These are phyloP conservation scores for Boeremia exigua DNA, from an alignment of 2,329 filamentous ascomycete genomes.

Conservation along the genomic window DNA sequence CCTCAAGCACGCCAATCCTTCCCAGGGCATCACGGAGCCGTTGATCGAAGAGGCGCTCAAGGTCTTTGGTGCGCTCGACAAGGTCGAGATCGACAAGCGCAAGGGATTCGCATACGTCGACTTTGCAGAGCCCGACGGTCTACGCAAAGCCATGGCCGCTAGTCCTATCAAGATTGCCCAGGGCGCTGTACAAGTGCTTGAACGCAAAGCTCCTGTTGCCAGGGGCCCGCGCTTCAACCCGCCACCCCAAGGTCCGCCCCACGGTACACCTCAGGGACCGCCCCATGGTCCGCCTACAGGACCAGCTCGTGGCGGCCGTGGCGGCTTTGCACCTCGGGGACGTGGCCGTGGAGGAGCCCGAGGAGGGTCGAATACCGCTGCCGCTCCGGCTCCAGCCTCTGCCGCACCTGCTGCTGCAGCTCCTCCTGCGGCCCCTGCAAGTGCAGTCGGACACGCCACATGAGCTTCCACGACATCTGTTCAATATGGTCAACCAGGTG, in stretches of 20 bases:
- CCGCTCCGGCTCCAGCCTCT: constrained; percentile 10
- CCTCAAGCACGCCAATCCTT: constrained; percentile 71
- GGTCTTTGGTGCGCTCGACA: constrained; percentile 74
- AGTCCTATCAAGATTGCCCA: constrained; percentile 84
- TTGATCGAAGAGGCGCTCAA: constrained; percentile 77
- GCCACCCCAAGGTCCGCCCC: constrained; percentile 34
- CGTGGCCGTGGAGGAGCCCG: constrained; percentile 43
- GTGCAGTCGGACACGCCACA: constrained; percentile 1
- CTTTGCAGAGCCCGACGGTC: constrained; percentile 73
- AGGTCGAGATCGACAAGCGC: constrained; percentile 90
- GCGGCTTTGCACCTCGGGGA: constrained; percentile 43
- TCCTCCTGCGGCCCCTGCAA: not conserved
- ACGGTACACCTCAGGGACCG: constrained; percentile 38
- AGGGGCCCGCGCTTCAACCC: constrained; percentile 37
- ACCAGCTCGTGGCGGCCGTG: constrained; percentile 39
- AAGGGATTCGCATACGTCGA: constrained; percentile 95
- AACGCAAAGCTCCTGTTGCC: constrained; percentile 68
- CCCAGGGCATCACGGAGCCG: constrained; percentile 87
- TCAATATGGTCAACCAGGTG: not conserved
- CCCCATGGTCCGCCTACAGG: constrained; percentile 35
- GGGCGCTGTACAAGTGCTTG: constrained; percentile 84
- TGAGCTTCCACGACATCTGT: not conserved
- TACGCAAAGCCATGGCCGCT: constrained; percentile 80
- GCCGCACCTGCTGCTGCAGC: not conserved
- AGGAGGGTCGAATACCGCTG: constrained; percentile 34